phyloP scores from a whole-genome alignment of 2,329 filamentous ascomycete genomes.

The Immersiporthe knoxdaviesiana region DNA sequence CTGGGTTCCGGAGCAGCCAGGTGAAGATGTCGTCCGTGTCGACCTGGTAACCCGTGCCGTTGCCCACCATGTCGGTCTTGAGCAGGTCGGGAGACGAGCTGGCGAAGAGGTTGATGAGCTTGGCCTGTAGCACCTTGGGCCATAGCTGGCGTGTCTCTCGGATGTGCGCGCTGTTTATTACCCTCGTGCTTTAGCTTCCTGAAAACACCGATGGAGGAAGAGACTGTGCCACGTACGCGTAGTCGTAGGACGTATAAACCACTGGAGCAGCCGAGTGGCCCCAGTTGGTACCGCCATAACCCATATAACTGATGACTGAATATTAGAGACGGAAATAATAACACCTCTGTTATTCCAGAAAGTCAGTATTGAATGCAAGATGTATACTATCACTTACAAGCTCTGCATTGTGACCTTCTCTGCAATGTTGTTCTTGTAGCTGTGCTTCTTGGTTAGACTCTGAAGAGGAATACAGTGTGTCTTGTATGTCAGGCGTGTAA shows the following conservation, averaged over 20 bases:
- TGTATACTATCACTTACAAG: constrained; percentile 39
- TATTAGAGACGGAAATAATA: no score
- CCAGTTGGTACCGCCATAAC: constrained; percentile 60
- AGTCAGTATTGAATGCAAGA: no score
- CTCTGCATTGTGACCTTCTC: constrained; percentile 52
- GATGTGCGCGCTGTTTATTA: constrained; percentile 46
- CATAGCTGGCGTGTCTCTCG: constrained; percentile 57
- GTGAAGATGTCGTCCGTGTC: constrained; percentile 48
- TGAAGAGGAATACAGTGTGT: background rate
- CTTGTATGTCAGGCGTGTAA: background rate
- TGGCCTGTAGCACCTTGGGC: constrained; percentile 57
- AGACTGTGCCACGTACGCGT: constrained; percentile 33
- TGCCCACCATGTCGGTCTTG: constrained; percentile 57
- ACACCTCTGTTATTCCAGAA: no score
- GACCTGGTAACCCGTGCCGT: constrained; percentile 50
- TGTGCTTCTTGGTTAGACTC: background rate
- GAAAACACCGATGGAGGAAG: no score
- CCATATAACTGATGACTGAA: constrained; percentile 43
- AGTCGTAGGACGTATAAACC: constrained; percentile 52
- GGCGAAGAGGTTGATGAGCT: constrained; percentile 58
- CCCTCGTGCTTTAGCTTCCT: no score
- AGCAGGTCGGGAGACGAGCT: constrained; percentile 53
- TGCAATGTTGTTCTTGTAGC: constrained; percentile 58
- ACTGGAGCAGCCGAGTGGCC: constrained; percentile 53
- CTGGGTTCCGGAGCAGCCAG: constrained; percentile 56